These are phyloP conservation scores for Spatholobus suberectus DNA, from an alignment of 306 rosid genomes.

Conservation along the genomic window DNA sequence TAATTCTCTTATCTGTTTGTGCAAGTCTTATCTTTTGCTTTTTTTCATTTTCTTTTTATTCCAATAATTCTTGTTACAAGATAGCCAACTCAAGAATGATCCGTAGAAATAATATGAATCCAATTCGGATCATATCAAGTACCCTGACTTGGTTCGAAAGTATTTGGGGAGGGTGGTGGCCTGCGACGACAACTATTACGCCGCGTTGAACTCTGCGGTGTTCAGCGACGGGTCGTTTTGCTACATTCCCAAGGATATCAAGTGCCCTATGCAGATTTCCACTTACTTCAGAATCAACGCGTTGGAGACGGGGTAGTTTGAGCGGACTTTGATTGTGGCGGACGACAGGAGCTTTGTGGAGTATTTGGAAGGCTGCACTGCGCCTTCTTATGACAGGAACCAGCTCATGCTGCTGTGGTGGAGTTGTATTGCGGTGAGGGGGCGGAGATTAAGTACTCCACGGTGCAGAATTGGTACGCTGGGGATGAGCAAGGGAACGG, in stretches of 20 bases:
- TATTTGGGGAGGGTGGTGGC: slow-evolving; percentile 85
- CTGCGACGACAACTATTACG: slow-evolving; percentile 79
- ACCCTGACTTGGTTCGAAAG: slow-evolving; percentile 75
- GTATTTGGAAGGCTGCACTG: slow-evolving; percentile 95
- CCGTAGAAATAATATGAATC: too few relatives aligned
- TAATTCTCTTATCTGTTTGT: too few relatives aligned
- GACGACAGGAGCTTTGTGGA: slow-evolving; percentile 90
- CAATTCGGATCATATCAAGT: too few relatives aligned
- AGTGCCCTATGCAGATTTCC: slow-evolving; percentile 92
- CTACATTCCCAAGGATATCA: slow-evolving; percentile 75
- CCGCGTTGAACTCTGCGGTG: slow-evolving; percentile 83
- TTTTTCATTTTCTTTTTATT: too few relatives aligned
- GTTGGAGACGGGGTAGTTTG: slow-evolving; percentile 86
- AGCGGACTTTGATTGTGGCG: slow-evolving; percentile 93
- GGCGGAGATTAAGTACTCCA: slow-evolving; percentile 92
- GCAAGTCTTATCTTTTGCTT: too few relatives aligned
- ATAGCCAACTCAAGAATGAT: too few relatives aligned
- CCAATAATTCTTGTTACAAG: too few relatives aligned
- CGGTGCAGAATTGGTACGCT: slow-evolving; percentile 96
- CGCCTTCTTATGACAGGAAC: slow-evolving; percentile 91
- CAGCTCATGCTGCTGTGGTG: slow-evolving; percentile 95
- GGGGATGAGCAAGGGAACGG: slow-evolving; percentile 91
- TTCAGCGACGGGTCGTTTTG: slow-evolving; percentile 93
- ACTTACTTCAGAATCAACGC: slow-evolving; percentile 91
- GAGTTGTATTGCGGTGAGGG: slow-evolving; percentile 77